Evolutionary conservation across 257 asterid genomes (phyloP), one percentile per base, ranked within the genome.

Genomic region (Mentha longifolia): DNA sequence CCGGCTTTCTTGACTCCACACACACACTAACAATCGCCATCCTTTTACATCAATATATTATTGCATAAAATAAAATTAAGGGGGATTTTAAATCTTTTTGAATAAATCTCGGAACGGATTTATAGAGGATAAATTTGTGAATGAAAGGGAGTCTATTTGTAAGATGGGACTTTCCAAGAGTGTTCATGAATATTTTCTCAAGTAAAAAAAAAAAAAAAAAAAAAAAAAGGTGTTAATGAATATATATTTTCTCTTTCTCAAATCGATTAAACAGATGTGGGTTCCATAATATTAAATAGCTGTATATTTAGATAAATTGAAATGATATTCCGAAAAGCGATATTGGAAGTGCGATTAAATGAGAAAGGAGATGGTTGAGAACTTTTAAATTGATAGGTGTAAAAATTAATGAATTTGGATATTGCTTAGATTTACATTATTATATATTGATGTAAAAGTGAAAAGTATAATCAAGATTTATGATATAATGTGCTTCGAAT

Each of bases 1-100:
- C 76, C 76, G 79, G 67, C 72, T 56, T 70, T 64, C 63, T 62
- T 61, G 75, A 75, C 75, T 69, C 61, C 30, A 41, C 39, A 64
- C 43, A 41, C 64, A 15, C 25, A 0, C 2, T 22, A 52, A 61
- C 70, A 64, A 64, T 20, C 35, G 35, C 39, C 54, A 6, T 41
- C 20, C 11, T 62, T 62, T 19, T 3, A 13, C 63, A 13, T 58
- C 43, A 14, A 30, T 12, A 28, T 56, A 25, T 13, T 54, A 25
- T 39, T 39, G 10, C 43, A 39, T 1, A 22, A 56, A 31, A 22
- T 22, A 22, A n/a, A n/a, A n/a, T 2, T 22, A 22, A 22, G 25
- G 25, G 25, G 25, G n/a, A n/a, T n/a, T n/a, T 19, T 9, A 19
- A 35, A 61, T 39, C 33, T 61, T 16, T 35, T 25, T 4, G 39